These are phyloP conservation scores for Ichthyophonus hoferi DNA, from an alignment of 208 protist genomes.

Conservation along the genomic window DNA sequence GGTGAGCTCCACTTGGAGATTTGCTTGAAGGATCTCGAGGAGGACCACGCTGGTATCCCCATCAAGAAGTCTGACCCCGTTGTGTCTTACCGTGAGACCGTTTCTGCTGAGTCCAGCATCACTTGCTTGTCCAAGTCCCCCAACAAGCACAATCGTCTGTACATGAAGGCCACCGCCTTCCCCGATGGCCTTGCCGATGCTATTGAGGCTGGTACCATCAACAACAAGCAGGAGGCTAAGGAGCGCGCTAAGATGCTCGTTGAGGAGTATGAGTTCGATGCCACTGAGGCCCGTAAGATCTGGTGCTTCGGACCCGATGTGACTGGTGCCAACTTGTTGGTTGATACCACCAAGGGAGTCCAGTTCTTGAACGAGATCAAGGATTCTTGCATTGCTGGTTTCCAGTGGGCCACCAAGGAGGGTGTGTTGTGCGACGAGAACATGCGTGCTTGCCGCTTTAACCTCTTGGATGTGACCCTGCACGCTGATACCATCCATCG, in stretches of 20 bases:
- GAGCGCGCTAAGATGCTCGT: slow-evolving; percentile 74
- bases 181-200: slow-evolving; percentile 75
- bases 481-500: slow-evolving; percentile 98
- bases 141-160: slow-evolving; percentile 99
- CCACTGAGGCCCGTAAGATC: slow-evolving; percentile 88
- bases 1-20: slow-evolving; percentile 99
- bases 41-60: slow-evolving; percentile 85
- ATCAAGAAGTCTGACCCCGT: slow-evolving; percentile 93
- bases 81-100: slow-evolving; percentile 97
- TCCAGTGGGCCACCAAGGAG: slow-evolving; percentile 87
- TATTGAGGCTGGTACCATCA: slow-evolving; percentile 77
- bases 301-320: slow-evolving; percentile 95
- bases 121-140: slow-evolving; percentile 85
- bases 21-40: slow-evolving; percentile 96
- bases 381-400: slow-evolving; percentile 87
- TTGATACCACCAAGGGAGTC: slow-evolving; percentile 93
- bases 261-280: slow-evolving; percentile 82
- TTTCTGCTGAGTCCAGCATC: slow-evolving; percentile 66
- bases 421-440: slow-evolving; percentile 92
- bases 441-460: slow-evolving; percentile 89
- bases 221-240: slow-evolving; percentile 81
- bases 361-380: slow-evolving; percentile 97
- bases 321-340: slow-evolving; percentile 89
- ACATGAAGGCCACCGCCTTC: slow-evolving; percentile 82
- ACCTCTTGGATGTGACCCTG: slow-evolving; percentile 92